phyloP scores from a whole-genome alignment of 768 basidiomycete genomes.

The Astraeus odoratus region DNA sequence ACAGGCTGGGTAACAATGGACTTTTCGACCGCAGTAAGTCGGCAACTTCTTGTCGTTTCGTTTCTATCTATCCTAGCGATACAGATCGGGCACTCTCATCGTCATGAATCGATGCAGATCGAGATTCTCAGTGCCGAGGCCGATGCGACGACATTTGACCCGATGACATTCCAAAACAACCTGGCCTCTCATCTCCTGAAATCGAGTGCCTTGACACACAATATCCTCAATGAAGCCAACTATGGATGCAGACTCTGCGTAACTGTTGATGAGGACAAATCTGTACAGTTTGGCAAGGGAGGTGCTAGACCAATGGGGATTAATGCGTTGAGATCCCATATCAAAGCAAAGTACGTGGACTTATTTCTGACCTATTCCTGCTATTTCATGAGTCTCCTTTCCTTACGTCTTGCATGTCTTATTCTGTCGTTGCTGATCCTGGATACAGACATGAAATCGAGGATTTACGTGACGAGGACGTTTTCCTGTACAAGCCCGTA shows the following conservation, averaged over 20 bases:
- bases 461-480: conserved; percentile 48
- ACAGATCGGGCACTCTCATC: conserved; percentile 58
- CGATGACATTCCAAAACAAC: too few relatives aligned
- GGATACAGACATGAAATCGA: conserved; percentile 42
- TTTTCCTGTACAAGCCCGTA: conserved; percentile 25
- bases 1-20: conserved; percentile 42
- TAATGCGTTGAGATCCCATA: conserved; percentile 55
- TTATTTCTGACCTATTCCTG: not conserved
- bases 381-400: not conserved
- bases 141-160: conserved; percentile 15
- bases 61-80: not conserved
- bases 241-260: conserved; percentile 54
- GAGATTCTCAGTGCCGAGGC: conserved; percentile 18
- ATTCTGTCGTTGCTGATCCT: conserved; percentile 4
- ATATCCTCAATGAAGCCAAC: conserved; percentile 28
- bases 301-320: conserved; percentile 34
- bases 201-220: conserved; percentile 14
- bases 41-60: not conserved
- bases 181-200: conserved; percentile 13
- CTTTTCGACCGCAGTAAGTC: conserved; percentile 39
- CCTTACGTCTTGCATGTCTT: not conserved
- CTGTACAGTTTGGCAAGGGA: conserved; percentile 2
- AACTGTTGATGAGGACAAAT: not conserved
- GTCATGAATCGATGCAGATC: conserved; percentile 51
- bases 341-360: conserved; percentile 49